Evolutionary conservation across 2,329 filamentous ascomycete genomes (phyloP).

Genomic region (Exophiala alcalophila): DNA sequence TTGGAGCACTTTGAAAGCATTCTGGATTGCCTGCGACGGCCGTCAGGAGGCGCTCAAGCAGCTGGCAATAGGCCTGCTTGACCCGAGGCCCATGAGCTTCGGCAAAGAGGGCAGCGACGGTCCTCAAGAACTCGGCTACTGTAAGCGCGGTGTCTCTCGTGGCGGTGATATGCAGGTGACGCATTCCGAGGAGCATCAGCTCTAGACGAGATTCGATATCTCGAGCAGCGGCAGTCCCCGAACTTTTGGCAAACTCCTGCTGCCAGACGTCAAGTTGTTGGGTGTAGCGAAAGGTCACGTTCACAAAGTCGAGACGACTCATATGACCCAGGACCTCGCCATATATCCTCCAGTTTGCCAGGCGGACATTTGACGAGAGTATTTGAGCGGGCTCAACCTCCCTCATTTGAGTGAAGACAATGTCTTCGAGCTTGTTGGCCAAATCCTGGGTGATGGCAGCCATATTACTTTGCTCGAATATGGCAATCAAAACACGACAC

Average conservation of each 20-base stretch:
- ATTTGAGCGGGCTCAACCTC: slow-evolving; percentile 79
- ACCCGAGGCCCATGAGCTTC: slow-evolving; percentile 82
- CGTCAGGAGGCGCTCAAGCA: slow-evolving; percentile 80
- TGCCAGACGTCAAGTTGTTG: slow-evolving; percentile 75
- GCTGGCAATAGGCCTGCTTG: slow-evolving; percentile 91
- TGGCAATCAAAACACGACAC: slow-evolving; percentile 88
- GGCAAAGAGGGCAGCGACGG: slow-evolving; percentile 76
- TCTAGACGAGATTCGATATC: slow-evolving; percentile 80
- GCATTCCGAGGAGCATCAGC: slow-evolving; percentile 86
- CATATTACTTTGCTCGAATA: slow-evolving; percentile 85
- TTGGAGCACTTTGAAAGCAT: slow-evolving; percentile 72
- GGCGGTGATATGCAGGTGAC: slow-evolving; percentile 74
- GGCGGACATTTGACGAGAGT: slow-evolving; percentile 67
- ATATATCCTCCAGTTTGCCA: slow-evolving; percentile 95
- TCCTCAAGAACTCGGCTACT: slow-evolving; percentile 76
- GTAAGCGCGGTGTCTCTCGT: slow-evolving; percentile 57
- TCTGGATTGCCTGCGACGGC: slow-evolving; percentile 80
- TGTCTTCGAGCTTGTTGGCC: slow-evolving; percentile 88
- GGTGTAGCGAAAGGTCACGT: slow-evolving; percentile 78
- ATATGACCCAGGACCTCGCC: slow-evolving; percentile 91
- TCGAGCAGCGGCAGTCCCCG: slow-evolving; percentile 55
- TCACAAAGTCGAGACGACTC: slow-evolving; percentile 86
- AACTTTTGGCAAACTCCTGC: slow-evolving; percentile 68
- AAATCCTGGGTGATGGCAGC: slow-evolving; percentile 82
- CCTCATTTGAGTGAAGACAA: slow-evolving; percentile 94